Base-by-base conservation (phyloP, 441 rosid genomes). In the Metrosideros polymorpha region DNA sequence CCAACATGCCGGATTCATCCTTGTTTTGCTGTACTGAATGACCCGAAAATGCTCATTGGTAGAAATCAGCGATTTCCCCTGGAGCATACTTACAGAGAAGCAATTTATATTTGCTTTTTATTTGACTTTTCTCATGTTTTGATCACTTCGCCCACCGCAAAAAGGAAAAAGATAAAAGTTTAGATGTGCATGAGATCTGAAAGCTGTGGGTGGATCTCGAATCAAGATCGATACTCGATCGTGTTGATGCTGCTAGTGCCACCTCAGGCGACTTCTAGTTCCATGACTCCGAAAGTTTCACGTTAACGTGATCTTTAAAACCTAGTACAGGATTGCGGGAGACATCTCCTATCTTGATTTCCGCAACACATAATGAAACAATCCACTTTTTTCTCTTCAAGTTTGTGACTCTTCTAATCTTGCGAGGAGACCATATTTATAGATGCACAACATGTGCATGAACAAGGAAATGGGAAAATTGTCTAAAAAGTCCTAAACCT, bases 281-380 rank as follows among this genome's bases (percentile, higher is more conserved):
- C 71, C 39, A 15, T 30, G 71, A 61, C 27, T 71, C 77, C 9
- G 56, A 52, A 39, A 89, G 24, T 71, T 88, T 87, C 15, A 88
- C 61, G 66, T 42, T 76, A 76, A 88, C 43, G 25, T 90, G 90
- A 35, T 66, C 85, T 56, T 76, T 79, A 55, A 89, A 83, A 18
- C 45, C 39, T 29, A 90, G 29, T 12, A 89, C 7, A 9, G 90
- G 90, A 83, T 50, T 86, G 15, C 91, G 88, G 19, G 25, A 43
- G 9, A 89, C 42, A 6, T 86, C 85, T 51, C 90, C 92, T 82
- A 87, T 90, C 85, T 84, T 85, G n/a, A 89, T 82, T 56, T 87
- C 88, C 17, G 91, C 85, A 83, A 90, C 84, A 59, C 90, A 43
- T 54, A 92, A 84, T 55, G 90, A 89, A 55, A 89, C 83, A 79